Evolutionary conservation across 768 basidiomycete species (phyloP), one percentile per base, ranked within the genome.

Genomic region (Amanita pseudoporphyria): DNA sequence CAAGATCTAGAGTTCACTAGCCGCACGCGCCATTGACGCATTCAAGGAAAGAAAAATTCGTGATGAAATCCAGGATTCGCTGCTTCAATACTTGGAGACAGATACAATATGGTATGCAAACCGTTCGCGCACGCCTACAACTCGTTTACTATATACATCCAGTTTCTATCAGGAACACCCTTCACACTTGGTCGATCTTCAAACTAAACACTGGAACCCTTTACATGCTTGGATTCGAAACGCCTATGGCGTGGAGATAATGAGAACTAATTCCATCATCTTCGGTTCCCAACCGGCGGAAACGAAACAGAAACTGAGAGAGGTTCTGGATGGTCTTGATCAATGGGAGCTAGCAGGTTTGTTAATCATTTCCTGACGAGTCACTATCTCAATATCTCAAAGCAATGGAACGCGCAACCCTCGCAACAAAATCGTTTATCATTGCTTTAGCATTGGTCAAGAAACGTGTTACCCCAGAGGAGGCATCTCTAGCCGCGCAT

Each of bases 391-490:
- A 48, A 47, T 30, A 24, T 47, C 26, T 22, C 42, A 41, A 46
- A 93, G 96, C 88, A 0, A 80, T 98, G 72, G 96, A 98, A 64
- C 82, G 95, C 32, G 85, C 83, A 5, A 89, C 87, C 5, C 86
- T 93, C 60, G 74, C 84, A 2, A 83, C 88, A 21, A 99, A 98
- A 66, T 95, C 91, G 0, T 85, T 96, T 61, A 67, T 98, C 32
- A 87, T 96, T 54, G 86, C 79, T 0, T 69, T 99, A 31, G 93
- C 88, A 7, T 72, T 99, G 28, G 81, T 92, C 28, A 81, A 79
- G 57, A 82, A 81, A 30, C 78, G 74, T 51, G 62, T 97, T 36
- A 79, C 79, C 3, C 88, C 81, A 1, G 89, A 99, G 58, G 71
- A 91, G 60, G 94, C 95, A 7, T 79, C 93, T 2, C 64, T 81